Evolutionary conservation across 148 eudicot species (phyloP), one percentile per base, ranked within the genome.

Genomic region (Rhododendron molle): DNA sequence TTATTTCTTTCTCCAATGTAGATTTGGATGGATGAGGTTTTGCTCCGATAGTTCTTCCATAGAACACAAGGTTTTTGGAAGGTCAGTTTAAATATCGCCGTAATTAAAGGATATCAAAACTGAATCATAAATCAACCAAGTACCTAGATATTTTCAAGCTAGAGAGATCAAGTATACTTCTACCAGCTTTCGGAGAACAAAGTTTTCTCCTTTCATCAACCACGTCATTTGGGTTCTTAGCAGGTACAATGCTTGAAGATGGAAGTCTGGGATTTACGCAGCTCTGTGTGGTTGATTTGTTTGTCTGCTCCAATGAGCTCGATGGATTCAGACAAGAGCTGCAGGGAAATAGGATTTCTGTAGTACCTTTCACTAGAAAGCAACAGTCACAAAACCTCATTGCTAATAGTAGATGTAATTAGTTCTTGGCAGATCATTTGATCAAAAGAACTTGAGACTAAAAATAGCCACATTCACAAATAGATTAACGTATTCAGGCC

Each of bases 121-220:
- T 20, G 44, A 80, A 23, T n/a, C 30, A 56, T 73, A 85, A 84
- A 40, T 43, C 36, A 71, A 79, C 32, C 69, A 65, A n/a, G 72
- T 71, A 89, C 93, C 93, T 85, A 40, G 86, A 84, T 84, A 76
- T 84, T 79, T 67, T 84, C 83, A 78, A 76, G 85, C 62, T 69
- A 87, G 86, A 86, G 84, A 88, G 88, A 85, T 81, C 85, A 81
- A 83, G 69, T 72, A 50, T 20, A 49, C 82, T 88, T 43, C 69
- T 85, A 36, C 18, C 85, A 85, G 85, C 72, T 74, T 86, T 89
- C 52, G 83, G 80, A 28, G 88, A 46, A 23, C 88, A 82, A 74
- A 67, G 82, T 89, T 86, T 90, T 28, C 85, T 85, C 71, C 69
- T 83, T 85, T 88, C 88, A 79, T 47, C 83, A 78, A 58, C 50